Base-by-base conservation (phyloP, 176 grass and related monocot species). In the Olyra latifolia region DNA sequence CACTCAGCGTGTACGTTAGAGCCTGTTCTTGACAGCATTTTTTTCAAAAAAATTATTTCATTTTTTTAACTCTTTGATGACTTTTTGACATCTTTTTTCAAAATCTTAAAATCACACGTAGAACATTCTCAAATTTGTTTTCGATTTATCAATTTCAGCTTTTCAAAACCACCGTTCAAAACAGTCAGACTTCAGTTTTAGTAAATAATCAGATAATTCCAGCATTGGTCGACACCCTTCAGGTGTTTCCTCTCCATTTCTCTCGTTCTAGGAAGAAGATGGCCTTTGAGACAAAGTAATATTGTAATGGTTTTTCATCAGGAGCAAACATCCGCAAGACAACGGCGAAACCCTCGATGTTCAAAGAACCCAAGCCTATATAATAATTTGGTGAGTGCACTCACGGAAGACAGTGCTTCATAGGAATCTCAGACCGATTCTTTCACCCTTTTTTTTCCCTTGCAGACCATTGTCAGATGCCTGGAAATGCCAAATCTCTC, bases 331-430 rank as follows among this genome's bases (percentile, higher is more conserved):
- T 62, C 40, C 66, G 40, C 42, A 71, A 39, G 17, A 29, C 19
- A 72, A 81, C 25, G 27, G 24, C 23, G 58, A 81, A 58, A 81
- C 78, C 35, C 57, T 72, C 32, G 75, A 64, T 85, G 45, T 56
- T 43, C 79, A 2, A 35, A 35, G 32, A 35, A 35, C 32, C 32
- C 62, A 1, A 16, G 24, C 0, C 49, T 42, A 74, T 12, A 35
- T 35, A 35, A 64, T 29, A 78, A 29, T 52, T 77, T 64, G n/a
- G 41, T 56, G 13, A 22, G 47, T 24, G 14, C 61, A 44, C 42
- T 20, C 61, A 43, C 43, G 79, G 56, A 79, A 62, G 54, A 84
- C 76, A 61, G 67, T 7, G 64, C 58, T 47, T 39, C 16, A 60
- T 17, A 42, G 56, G 82, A 80, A 89, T 71, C 81, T 35, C 68